Evolutionary conservation across 441 rosid species (phyloP).

Genomic region (Dalechampia spathulata): DNA sequence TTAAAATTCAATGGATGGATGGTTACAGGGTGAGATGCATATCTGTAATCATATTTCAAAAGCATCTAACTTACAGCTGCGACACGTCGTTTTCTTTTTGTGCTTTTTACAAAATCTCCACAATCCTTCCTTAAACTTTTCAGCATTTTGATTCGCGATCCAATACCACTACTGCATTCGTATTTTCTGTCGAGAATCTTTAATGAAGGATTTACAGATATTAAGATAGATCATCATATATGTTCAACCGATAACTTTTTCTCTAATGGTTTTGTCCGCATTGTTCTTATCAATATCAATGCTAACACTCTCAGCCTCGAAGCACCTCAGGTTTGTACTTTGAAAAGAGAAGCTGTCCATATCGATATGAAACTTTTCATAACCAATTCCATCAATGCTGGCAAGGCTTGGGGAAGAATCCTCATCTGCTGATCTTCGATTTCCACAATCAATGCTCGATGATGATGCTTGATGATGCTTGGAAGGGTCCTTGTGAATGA

Average conservation of each 20-base stretch:
- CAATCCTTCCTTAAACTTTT: too few relatives aligned
- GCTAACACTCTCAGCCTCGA: slow-evolving; percentile 28
- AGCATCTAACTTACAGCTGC: too few relatives aligned
- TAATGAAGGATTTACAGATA: not conserved
- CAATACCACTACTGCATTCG: too few relatives aligned
- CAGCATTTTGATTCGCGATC: too few relatives aligned
- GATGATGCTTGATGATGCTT: slow-evolving; percentile 3
- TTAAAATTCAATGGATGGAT: too few relatives aligned
- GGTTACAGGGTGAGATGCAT: too few relatives aligned
- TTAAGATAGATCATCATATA: not conserved
- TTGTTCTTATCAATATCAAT: slow-evolving; percentile 25
- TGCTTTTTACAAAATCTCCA: too few relatives aligned
- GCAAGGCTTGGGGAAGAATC: slow-evolving; percentile 39
- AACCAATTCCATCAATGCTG: slow-evolving; percentile 40
- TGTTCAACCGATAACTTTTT: not conserved
- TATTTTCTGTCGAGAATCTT: too few relatives aligned
- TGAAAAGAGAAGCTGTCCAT: slow-evolving; percentile 38
- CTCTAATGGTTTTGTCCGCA: slow-evolving; percentile 18
- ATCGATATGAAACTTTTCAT: slow-evolving; percentile 40
- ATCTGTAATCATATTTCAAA: too few relatives aligned
- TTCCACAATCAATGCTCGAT: not conserved
- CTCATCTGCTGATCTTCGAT: slow-evolving; percentile 7
- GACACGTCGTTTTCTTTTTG: too few relatives aligned
- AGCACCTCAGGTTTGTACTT: slow-evolving; percentile 33
- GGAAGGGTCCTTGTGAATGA: slow-evolving; percentile 10